A percentile compares a stretch with the other conserved stretches of the same genome.
Evolutionary conservation across 2,329 filamentous ascomycete genomes (phyloP).

Genomic region (Anthostomella pinea): DNA sequence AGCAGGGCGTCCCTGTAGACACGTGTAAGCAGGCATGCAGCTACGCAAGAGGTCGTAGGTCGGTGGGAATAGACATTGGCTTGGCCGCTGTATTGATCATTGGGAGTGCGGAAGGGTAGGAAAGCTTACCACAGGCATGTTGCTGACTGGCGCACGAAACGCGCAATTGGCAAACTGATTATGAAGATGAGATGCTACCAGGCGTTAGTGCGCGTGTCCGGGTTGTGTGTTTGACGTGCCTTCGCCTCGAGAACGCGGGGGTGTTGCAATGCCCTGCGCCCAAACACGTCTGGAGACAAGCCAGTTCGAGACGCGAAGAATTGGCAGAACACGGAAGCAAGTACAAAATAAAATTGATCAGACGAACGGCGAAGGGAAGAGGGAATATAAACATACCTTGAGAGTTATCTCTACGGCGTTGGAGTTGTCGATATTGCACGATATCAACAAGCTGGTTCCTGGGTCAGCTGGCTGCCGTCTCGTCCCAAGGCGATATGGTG

Average conservation of each 20-base stretch:
- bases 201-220: constrained; percentile 6
- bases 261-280: constrained; percentile 1
- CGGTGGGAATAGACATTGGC: constrained; percentile 2
- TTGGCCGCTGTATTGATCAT: too few species aligned
- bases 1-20: constrained; percentile 60
- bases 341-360: not conserved
- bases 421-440: constrained; percentile 13
- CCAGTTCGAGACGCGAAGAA: constrained; percentile 1
- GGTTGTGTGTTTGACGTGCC: not conserved
- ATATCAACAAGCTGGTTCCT: constrained; percentile 25
- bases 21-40: constrained; percentile 7
- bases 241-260: too few species aligned
- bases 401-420: constrained; percentile 7
- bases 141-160: constrained; percentile 15
- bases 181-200: constrained; percentile 12
- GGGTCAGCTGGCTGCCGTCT: constrained; percentile 11
- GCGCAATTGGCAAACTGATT: constrained; percentile 9
- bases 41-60: not conserved
- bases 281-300: constrained; percentile 12
- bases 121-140: too few species aligned
- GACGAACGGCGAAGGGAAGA: constrained; percentile 1
- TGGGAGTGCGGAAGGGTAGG: too few species aligned
- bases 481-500: constrained; percentile 3
- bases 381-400: constrained; percentile 12
- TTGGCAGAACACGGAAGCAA: not conserved